Percentiles rank a stretch among this genome's conserved stretches.
These are phyloP conservation scores for Allium fistulosum DNA, from an alignment of 106 monocot genomes.

Conservation along the genomic window DNA sequence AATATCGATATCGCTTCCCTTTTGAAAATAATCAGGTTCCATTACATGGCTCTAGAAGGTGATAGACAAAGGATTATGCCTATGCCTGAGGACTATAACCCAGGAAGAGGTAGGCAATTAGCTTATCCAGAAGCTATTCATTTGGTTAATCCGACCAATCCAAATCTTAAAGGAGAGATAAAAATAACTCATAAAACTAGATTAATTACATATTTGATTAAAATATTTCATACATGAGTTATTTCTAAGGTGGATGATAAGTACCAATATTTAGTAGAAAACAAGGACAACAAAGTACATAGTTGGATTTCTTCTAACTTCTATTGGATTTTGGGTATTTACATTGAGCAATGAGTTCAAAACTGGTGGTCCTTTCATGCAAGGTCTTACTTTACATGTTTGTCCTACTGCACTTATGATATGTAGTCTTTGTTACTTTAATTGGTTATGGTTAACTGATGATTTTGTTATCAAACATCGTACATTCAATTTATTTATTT, in stretches of 20 bases:
- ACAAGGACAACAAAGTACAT: constrained; percentile 76
- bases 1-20: no score
- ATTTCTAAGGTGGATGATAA: constrained; percentile 83
- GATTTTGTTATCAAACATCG: no score
- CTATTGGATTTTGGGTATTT: constrained; percentile 75
- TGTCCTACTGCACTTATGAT: constrained; percentile 80
- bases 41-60: constrained; percentile 67
- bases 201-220: no score
- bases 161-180: constrained; percentile 47
- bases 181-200: background rate
- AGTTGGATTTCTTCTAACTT: constrained; percentile 65
- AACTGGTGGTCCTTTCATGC: constrained; percentile 72
- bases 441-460: no score
- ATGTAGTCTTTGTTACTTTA: background rate
- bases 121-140: constrained; percentile 58
- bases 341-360: constrained; percentile 90
- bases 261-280: constrained; percentile 71
- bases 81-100: constrained; percentile 27
- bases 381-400: constrained; percentile 72
- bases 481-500: background rate
- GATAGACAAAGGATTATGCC: constrained; percentile 67
- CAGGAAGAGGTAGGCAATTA: constrained; percentile 23
- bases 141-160: constrained; percentile 39
- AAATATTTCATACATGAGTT: no score
- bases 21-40: constrained; percentile 25